Evolutionary conservation across 345 rosid genomes (phyloP), one percentile per base, ranked within the genome.

Genomic region (Eutrema yunnanense): DNA sequence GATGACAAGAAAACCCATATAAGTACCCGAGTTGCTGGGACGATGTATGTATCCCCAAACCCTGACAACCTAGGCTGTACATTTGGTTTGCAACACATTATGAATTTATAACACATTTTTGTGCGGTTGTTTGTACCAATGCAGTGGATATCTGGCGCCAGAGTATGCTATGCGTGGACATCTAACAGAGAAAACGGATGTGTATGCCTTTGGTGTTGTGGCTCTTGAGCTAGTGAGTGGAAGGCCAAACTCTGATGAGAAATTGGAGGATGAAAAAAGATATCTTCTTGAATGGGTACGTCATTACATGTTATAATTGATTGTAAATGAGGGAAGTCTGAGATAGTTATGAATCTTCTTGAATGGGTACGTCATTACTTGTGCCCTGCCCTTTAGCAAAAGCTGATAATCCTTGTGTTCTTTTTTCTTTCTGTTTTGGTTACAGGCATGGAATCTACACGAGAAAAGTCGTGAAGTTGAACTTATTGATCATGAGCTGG

Each of bases 281-380:
- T 87, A 82, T 70, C 92, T 86, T 80, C 88, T 87, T 36, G 86
- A 84, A 67, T 87, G 86, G 92, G 92, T 86, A 81, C 12, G 73
- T 8, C 30, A 8, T 50, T 9, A 7, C 27, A 62, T 16, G 27
- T 62, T 4, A 8, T 27, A 13, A 8, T 6, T 43, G 51, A 40
- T 14, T 4, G 1, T 19, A 48, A 7, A 52, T 13, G 48, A 32
- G 5, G 7, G 41, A 36, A 65, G 41, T 12, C 36, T 4, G 51
- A 42, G 38, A 27, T 7, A 8, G 8, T 22, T 22, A 22, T 22
- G 26, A 22, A 22, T 22, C 26, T 22, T 22, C 26, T 22, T 22
- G 26, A 22, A 22, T 22, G 26, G 26, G 92, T 86, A 81, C 26
- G 26, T 0, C 26, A 22, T 22, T 1, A 22, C 26, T 22, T 43